Base-by-base conservation (phyloP, 495 filamentous ascomycete genomes). In the Lasiosphaeria hispida region DNA sequence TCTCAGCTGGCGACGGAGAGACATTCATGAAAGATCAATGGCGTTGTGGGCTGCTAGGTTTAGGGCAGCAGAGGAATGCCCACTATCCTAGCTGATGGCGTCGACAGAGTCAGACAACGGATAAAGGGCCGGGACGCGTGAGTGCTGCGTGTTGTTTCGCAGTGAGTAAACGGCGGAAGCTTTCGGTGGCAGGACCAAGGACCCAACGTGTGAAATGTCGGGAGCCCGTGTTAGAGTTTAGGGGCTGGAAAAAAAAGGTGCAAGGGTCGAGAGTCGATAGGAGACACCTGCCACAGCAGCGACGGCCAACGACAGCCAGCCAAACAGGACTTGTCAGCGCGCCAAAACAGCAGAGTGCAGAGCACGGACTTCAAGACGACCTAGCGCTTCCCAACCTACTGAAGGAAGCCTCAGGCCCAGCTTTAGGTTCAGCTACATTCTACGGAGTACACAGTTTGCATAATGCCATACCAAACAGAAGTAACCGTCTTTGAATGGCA, bases 141-240 rank as follows among this genome's bases (percentile, higher is more conserved):
- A 57, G 40, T n/a, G 52, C 45, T 40, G 58, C 53, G 48, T 52
- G 59, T 57, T 53, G 58, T 50, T 61, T 51, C 52, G 45, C 51
- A 35, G 55, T 19, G 48, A 39, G 50, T 35, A 41, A 56, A 37
- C 36, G 37, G 23, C 42, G 30, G 41, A 40, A 55, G 33, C 18
- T 39, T 55, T 53, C 42, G 44, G 49, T 34, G 23, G 52, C 51
- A 55, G 23, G 23, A 30, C 23, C 23, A 30, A 30, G 52, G 37
- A 45, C 41, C 41, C 51, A 60, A 51, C 54, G 33, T 40, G 50
- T 36, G 42, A 57, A 57, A 48, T 41, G 59, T 62, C 53, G 53
- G 59, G 59, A 41, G 23, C 33, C 50, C 41, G 58, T 56, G 54
- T 62, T 56, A 58, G 53, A 62, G 60, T 62, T 62, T 62, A 62